Percentiles rank a stretch among this genome's conserved stretches.
These are phyloP conservation scores for Leucosporidium yakuticum DNA, from an alignment of 768 basidiomycete species.

Conservation along the genomic window DNA sequence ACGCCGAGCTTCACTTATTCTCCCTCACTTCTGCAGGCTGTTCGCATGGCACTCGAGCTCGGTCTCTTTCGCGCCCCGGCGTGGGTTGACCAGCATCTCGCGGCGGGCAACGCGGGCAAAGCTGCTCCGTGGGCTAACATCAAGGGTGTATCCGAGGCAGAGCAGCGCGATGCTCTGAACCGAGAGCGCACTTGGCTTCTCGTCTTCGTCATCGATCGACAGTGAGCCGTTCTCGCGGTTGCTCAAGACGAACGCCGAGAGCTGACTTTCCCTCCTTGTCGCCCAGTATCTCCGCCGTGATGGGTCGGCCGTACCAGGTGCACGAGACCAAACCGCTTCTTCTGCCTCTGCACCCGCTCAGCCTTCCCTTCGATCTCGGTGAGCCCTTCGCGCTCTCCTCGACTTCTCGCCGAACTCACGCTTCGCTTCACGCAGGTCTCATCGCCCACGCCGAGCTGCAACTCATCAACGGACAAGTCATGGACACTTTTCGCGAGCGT, in stretches of 20 bases:
- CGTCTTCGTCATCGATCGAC: constrained; percentile 38
- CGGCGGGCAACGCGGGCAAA: constrained; percentile 7
- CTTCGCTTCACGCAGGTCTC: constrained; percentile 6
- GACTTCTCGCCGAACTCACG: neutral
- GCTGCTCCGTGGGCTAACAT: constrained; percentile 52
- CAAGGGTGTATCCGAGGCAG: constrained; percentile 69
- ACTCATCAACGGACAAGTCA: constrained; percentile 28
- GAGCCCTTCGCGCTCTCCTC: neutral
- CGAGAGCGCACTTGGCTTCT: constrained; percentile 85
- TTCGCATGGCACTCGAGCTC: constrained; percentile 86
- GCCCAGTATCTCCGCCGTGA: constrained; percentile 23
- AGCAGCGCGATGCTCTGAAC: constrained; percentile 71
- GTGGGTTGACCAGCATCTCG: constrained; percentile 20
- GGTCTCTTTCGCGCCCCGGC: constrained; percentile 21
- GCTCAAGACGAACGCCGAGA: neutral
- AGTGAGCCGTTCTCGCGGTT: constrained; percentile 5
- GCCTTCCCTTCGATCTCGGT: constrained; percentile 31
- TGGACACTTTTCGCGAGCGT: constrained; percentile 30
- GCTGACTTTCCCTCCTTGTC: neutral
- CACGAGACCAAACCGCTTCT: constrained; percentile 29
- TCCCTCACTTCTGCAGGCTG: constrained; percentile 2
- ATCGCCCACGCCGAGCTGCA: constrained; percentile 30
- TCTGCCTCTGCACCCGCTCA: constrained; percentile 21
- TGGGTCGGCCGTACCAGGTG: constrained; percentile 32
- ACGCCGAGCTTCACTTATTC: neutral